Base-by-base conservation (phyloP, 306 rosid genomes). In the Glycyrrhiza uralensis region DNA sequence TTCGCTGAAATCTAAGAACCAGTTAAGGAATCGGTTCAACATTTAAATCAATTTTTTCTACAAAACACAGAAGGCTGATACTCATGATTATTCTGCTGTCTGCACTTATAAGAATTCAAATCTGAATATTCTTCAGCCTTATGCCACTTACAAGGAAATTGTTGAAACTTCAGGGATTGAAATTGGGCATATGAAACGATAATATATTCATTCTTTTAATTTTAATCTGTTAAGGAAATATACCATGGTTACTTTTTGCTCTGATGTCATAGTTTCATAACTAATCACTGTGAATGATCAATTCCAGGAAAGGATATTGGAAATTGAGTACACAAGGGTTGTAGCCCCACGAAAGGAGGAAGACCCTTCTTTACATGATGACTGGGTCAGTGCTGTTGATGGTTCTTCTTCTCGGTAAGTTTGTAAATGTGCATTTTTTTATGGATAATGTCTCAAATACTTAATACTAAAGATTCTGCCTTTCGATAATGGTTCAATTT, bases 341-440 rank as follows among this genome's bases (percentile, higher is more conserved):
- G 90, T 91, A 20, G 92, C 85, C 44, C 99, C 99, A 4, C 84
- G 96, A 14, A 89, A 79, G 80, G 91, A 91, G 77, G 97, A 89
- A 77, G 92, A 85, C 58, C 97, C 97, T 67, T 86, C 87, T 64
- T 70, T 86, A 23, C 99, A 94, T 26, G 88, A 91, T 84, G 99
- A 94, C 33, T 94, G 99, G 97, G 99, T 94, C 80, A 86, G 96
- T 81, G 95, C 97, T 45, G 86, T 91, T 76, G 96, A 91, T 78
- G 99, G 96, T 76, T 87, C 96, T 78, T 75, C 76, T 86, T 75
- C 99, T 32, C 46, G 95, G 99, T 94, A 83, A 82, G 87, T 45
- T 47, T 82, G 44, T 58, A 24, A 73, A 50, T 78, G 4, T 62
- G 33, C 68, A 17, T 9, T 45, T 6, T 23, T 59, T 44, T 45